Evolutionary conservation across 2,329 filamentous ascomycete species (phyloP).

Genomic region (Domatiomyces catenatus): DNA sequence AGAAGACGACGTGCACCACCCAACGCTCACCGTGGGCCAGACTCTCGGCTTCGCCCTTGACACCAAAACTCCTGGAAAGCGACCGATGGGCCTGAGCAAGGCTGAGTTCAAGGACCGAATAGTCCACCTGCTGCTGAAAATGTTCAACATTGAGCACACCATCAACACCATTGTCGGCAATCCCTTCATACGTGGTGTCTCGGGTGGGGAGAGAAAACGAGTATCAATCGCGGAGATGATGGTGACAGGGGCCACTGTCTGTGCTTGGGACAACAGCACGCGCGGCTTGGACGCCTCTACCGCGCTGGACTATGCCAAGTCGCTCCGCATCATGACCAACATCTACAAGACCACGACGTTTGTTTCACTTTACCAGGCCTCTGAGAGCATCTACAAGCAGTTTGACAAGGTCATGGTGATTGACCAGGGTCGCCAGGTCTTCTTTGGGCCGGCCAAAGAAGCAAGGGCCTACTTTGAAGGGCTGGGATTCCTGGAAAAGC

Average conservation of each 20-base stretch:
- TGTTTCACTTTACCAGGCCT: slow-evolving; percentile 57
- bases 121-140: slow-evolving; percentile 54
- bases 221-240: slow-evolving; percentile 66
- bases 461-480: slow-evolving; percentile 52
- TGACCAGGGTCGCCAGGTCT: slow-evolving; percentile 55
- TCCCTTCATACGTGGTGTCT: slow-evolving; percentile 55
- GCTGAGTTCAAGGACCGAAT: slow-evolving; percentile 61
- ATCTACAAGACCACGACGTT: slow-evolving; percentile 55
- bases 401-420: slow-evolving; percentile 75
- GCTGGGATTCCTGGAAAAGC: slow-evolving; percentile 50
- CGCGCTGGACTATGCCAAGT: slow-evolving; percentile 61
- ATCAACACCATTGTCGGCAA: slow-evolving; percentile 62
- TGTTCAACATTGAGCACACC: slow-evolving; percentile 66
- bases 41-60: slow-evolving; percentile 60
- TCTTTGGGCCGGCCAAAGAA: slow-evolving; percentile 45
- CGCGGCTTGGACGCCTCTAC: slow-evolving; percentile 67
- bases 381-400: slow-evolving; percentile 52
- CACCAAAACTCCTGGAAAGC: slow-evolving; percentile 61
- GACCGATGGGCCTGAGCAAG: slow-evolving; percentile 56
- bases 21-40: slow-evolving; percentile 60
- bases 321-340: slow-evolving; percentile 58
- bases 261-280: slow-evolving; percentile 68
- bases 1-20: slow-evolving; percentile 63
- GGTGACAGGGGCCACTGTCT: slow-evolving; percentile 55
- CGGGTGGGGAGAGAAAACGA: slow-evolving; percentile 66